Percentiles rank a stretch among this genome's conserved stretches.
phyloP scores from a whole-genome alignment of 306 rosid genomes.

The Cicer arietinum region DNA sequence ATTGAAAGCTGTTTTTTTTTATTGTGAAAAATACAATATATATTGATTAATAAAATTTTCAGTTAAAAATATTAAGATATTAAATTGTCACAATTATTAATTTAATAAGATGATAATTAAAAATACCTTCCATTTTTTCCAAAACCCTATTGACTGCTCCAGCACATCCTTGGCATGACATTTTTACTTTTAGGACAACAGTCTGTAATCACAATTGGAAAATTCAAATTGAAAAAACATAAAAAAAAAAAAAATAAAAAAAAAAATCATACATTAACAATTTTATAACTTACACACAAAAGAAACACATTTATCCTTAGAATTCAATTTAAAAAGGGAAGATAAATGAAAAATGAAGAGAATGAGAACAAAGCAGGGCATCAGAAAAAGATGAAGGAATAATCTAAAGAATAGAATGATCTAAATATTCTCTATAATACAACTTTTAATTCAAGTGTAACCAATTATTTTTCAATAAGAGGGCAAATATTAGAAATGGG shows the following conservation, averaged over 20 bases:
- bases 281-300: neutral
- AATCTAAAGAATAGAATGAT: too few species aligned
- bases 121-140: constrained; percentile 86
- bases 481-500: too few species aligned
- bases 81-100: neutral
- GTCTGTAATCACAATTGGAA: constrained; percentile 61
- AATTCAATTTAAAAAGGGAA: constrained; percentile 13
- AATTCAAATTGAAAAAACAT: neutral
- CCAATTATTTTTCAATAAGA: too few species aligned
- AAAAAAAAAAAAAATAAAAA: neutral
- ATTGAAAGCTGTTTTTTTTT: too few species aligned
- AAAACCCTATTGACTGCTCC: constrained; percentile 94
- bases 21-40: too few species aligned
- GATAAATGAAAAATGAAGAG: neutral
- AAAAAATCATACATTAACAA: neutral
- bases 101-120: neutral
- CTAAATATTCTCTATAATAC: too few species aligned
- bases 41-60: neutral
- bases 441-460: too few species aligned
- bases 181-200: constrained; percentile 84
- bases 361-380: neutral
- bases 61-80: neutral
- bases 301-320: neutral
- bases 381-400: neutral
- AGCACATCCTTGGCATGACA: constrained; percentile 91